Evolutionary conservation across 108 stramenopile genomes (phyloP).

Genomic region (Skeletonema potamos): DNA sequence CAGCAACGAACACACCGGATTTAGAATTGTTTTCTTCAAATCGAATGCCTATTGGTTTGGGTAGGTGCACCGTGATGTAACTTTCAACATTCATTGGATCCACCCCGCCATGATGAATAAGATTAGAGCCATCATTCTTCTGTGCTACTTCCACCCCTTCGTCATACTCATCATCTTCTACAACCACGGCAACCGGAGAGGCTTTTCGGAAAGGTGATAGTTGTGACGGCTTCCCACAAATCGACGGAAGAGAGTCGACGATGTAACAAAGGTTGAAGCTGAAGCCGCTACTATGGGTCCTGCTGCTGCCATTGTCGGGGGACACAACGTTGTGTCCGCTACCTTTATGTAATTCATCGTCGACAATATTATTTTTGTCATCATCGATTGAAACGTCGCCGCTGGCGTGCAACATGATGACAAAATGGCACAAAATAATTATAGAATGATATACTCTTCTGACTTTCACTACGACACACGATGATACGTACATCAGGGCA

Average conservation of each 20-base stretch:
- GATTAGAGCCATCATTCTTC: background rate
- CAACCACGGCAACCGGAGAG: too few species aligned
- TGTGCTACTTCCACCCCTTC: background rate
- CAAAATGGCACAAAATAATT: too few species aligned
- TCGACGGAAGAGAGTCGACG: background rate
- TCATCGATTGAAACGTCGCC: background rate
- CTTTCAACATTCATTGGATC: constrained; percentile 72
- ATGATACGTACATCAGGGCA: too few species aligned
- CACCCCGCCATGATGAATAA: too few species aligned
- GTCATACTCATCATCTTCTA: background rate
- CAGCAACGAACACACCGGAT: constrained; percentile 69
- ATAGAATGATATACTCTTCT: too few species aligned
- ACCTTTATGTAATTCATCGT: background rate
- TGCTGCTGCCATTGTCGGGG: background rate
- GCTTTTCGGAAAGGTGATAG: background rate
- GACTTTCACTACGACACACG: too few species aligned
- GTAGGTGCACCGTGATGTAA: constrained; percentile 55
- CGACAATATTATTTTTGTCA: too few species aligned
- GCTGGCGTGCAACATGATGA: background rate
- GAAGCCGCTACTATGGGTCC: too few species aligned
- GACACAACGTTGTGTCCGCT: background rate
- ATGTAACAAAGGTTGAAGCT: background rate
- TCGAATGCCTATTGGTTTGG: constrained; percentile 80
- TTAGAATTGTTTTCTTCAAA: constrained; percentile 80
- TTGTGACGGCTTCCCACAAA: background rate